Percentiles rank a stretch among this genome's conserved stretches.
Evolutionary conservation across 495 filamentous ascomycete genomes (phyloP).

Genomic region (Hyaloscypha bicolor): DNA sequence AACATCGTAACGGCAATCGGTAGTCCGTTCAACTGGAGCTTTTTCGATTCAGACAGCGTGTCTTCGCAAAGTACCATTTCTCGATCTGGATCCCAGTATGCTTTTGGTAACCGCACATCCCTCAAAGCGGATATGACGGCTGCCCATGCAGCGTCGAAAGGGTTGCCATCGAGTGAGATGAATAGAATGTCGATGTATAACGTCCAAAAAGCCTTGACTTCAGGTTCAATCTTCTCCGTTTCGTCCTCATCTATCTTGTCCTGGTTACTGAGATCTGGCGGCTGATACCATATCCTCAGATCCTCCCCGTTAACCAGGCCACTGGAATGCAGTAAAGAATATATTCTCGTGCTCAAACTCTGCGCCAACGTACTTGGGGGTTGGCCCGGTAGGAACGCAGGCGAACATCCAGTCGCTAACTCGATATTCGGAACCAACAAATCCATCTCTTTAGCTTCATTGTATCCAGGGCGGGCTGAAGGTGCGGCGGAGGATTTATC

Average conservation of each 20-base stretch:
- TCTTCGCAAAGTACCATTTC: conserved; percentile 78
- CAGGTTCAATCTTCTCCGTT: conserved; percentile 43
- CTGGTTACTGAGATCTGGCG: conserved; percentile 42
- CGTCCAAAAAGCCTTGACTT: conserved; percentile 86
- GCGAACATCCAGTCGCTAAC: conserved; percentile 84
- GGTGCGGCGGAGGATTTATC: conserved; percentile 29
- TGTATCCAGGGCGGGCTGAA: conserved; percentile 51
- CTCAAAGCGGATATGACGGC: conserved; percentile 80
- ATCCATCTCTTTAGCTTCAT: conserved; percentile 59
- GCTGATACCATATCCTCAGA: conserved; percentile 69
- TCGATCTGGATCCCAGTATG: conserved; percentile 83
- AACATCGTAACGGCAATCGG: conserved; percentile 74
- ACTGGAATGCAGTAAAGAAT: conserved; percentile 70
- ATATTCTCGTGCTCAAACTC: conserved; percentile 75
- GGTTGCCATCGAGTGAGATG: conserved; percentile 86
- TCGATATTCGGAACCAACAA: conserved; percentile 93
- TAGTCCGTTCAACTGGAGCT: conserved; percentile 56
- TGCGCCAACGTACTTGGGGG: conserved; percentile 82
- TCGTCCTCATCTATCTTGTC: conserved; percentile 45
- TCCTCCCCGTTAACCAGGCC: conserved; percentile 62
- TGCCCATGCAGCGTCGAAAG: conserved; percentile 88
- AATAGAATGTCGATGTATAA: conserved; percentile 92
- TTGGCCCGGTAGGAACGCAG: conserved; percentile 79
- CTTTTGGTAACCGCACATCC: conserved; percentile 76
- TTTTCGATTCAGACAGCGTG: conserved; percentile 44